Conservation (phyloP, 805 yeast species). For the Hyphopichia homilentoma region DNA sequence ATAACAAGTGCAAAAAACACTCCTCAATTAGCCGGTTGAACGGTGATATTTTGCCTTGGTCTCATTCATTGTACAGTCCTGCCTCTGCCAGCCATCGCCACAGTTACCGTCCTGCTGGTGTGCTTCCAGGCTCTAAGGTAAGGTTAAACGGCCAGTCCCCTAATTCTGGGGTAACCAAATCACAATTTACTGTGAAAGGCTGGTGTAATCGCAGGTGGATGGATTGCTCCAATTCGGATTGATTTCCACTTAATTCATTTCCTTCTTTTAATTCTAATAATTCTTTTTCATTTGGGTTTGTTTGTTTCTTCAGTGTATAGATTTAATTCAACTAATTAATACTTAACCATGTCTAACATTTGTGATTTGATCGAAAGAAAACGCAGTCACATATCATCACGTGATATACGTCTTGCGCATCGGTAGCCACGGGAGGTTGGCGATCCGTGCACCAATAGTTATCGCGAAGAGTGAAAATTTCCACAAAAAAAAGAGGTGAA, state of each 20-base stretch:
- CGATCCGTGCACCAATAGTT: no score
- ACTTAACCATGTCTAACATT: neutral
- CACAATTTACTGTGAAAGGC: conserved; percentile 49
- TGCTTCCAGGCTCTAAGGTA: conserved; percentile 14
- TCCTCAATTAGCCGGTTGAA: conserved; percentile 7
- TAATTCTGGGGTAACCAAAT: conserved; percentile 32
- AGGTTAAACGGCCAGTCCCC: conserved; percentile 32
- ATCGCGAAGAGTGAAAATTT: no score
- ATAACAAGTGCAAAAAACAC: conserved; percentile 4
- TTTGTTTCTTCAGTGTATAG: no score
- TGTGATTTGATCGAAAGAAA: neutral
- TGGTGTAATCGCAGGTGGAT: conserved; percentile 49
- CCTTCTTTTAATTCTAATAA: neutral
- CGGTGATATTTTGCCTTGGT: conserved; percentile 25
- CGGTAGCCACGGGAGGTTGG: no score
- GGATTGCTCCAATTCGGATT: conserved; percentile 1
- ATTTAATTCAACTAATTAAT: neutral
- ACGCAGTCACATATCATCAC: no score
- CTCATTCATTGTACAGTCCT: conserved; percentile 4
- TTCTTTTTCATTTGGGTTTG: neutral
- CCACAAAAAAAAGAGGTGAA: neutral
- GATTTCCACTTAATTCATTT: conserved; percentile 1
- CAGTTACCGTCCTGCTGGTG: conserved; percentile 34
- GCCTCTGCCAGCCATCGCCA: conserved; percentile 4
- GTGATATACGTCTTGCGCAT: no score